Evolutionary conservation across 495 filamentous ascomycete species (phyloP).

Genomic region (Oidiodendron maius): DNA sequence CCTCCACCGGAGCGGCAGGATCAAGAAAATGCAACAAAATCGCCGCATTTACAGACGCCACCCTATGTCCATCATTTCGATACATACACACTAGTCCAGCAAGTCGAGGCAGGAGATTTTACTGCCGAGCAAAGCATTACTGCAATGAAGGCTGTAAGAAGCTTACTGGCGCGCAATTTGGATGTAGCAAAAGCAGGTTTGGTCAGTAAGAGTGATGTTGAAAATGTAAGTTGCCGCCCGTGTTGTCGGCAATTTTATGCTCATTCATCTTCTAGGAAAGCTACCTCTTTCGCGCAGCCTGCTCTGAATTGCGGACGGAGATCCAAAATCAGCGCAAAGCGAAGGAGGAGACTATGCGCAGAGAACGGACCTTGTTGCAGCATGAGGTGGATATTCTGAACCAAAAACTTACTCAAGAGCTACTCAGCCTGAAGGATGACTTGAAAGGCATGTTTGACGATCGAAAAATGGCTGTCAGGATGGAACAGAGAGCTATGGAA

Average conservation of each 20-base stretch:
- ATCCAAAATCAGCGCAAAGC: slow-evolving; percentile 54
- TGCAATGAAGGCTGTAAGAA: slow-evolving; percentile 83
- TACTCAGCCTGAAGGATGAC: slow-evolving; percentile 75
- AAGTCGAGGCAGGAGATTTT: slow-evolving; percentile 66
- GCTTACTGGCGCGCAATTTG: slow-evolving; percentile 69
- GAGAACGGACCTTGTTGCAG: slow-evolving; percentile 77
- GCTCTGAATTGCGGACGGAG: slow-evolving; percentile 83
- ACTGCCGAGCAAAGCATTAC: slow-evolving; percentile 62
- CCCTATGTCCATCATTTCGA: slow-evolving; percentile 96
- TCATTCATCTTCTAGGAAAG: slow-evolving; percentile 46
- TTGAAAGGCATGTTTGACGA: slow-evolving; percentile 96
- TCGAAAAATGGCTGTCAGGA: slow-evolving; percentile 82
- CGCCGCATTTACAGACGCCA: slow-evolving; percentile 62
- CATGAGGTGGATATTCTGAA: slow-evolving; percentile 90
- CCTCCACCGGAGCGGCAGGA: slow-evolving; percentile 34
- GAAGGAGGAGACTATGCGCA: slow-evolving; percentile 65
- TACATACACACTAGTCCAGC: slow-evolving; percentile 77
- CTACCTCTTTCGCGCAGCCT: slow-evolving; percentile 92
- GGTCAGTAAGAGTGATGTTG: slow-evolving; percentile 44
- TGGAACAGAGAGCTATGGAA: slow-evolving; percentile 79
- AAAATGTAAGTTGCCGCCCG: slow-evolving; percentile 23
- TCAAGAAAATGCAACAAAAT: slow-evolving; percentile 24
- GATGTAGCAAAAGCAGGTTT: slow-evolving; percentile 69
- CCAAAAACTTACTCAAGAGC: slow-evolving; percentile 76
- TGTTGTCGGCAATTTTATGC: not conserved